Evolutionary conservation across 768 basidiomycete genomes (phyloP).

Genomic region (Favolaschia claudopus): DNA sequence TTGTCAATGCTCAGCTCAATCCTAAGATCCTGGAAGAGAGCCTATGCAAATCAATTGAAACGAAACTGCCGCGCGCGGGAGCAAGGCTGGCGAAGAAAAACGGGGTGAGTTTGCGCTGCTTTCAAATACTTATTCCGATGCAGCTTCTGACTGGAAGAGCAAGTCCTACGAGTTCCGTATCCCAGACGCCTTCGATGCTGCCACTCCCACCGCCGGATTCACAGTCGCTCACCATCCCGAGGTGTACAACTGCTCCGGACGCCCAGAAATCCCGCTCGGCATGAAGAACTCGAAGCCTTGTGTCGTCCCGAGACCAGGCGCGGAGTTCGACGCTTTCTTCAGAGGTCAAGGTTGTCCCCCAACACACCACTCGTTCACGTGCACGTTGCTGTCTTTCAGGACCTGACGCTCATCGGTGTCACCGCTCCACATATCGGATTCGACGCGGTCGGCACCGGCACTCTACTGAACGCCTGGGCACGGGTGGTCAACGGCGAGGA

Average conservation of each 20-base stretch:
- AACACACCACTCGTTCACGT: slow-evolving; percentile 13
- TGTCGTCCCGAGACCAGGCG: not conserved
- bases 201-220: not conserved
- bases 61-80: slow-evolving; percentile 17
- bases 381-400: slow-evolving; percentile 14
- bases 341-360: slow-evolving; percentile 8
- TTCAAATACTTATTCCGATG: not conserved
- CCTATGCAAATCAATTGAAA: slow-evolving; percentile 6
- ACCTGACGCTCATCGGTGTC: slow-evolving; percentile 17
- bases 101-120: slow-evolving; percentile 2
- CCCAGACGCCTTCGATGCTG: slow-evolving; percentile 2
- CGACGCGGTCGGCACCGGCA: slow-evolving; percentile 13
- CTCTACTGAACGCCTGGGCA: slow-evolving; percentile 15
- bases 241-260: not conserved
- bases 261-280: slow-evolving; percentile 6
- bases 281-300: not conserved
- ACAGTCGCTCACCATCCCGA: slow-evolving; percentile 9
- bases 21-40: slow-evolving; percentile 7
- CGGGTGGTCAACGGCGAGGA: slow-evolving; percentile 14
- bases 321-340: slow-evolving; percentile 3
- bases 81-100: slow-evolving; percentile 16
- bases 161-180: slow-evolving; percentile 18
- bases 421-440: slow-evolving; percentile 11
- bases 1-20: slow-evolving; percentile 15
- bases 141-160: not conserved